Conservation (phyloP, 2,329 filamentous ascomycete genomes). For the Periconia digitata region DNA sequence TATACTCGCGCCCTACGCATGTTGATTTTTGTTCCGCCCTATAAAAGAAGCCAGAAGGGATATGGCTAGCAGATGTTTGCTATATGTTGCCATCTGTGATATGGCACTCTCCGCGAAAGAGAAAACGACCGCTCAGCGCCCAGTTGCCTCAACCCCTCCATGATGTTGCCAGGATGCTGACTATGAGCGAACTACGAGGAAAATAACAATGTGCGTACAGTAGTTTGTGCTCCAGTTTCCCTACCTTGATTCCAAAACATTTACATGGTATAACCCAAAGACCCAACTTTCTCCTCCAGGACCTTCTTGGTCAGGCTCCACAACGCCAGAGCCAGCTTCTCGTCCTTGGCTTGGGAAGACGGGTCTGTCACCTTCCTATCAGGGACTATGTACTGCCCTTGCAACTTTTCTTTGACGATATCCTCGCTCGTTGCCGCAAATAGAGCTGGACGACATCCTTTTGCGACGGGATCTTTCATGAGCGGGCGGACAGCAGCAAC, state of each 20-base stretch:
- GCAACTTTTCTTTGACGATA: constrained; percentile 47
- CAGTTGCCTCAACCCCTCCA: too few species aligned
- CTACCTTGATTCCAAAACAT: background rate
- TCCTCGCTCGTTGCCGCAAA: constrained; percentile 52
- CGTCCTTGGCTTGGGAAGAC: constrained; percentile 47
- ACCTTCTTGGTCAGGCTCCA: constrained; percentile 52
- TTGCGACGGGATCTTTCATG: constrained; percentile 52
- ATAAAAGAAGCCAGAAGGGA: too few species aligned
- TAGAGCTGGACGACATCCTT: constrained; percentile 51
- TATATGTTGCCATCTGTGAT: too few species aligned
- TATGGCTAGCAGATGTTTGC: too few species aligned
- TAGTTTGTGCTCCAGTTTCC: too few species aligned
- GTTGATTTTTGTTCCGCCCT: background rate
- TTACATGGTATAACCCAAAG: constrained; percentile 33
- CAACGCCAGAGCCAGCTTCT: constrained; percentile 46
- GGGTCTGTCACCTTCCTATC: constrained; percentile 51
- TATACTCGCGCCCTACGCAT: background rate
- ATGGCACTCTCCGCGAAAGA: background rate
- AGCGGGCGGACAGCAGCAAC: constrained; percentile 49
- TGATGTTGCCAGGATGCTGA: too few species aligned
- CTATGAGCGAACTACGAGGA: too few species aligned
- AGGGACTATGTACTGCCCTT: constrained; percentile 53
- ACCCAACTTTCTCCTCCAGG: constrained; percentile 45
- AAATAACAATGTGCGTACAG: too few species aligned
- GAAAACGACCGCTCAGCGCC: too few species aligned